Percentiles rank a stretch among this genome's conserved stretches.
These are phyloP conservation scores for Simplicillium sp. DNA, from an alignment of 2,329 filamentous ascomycete species.

Conservation along the genomic window DNA sequence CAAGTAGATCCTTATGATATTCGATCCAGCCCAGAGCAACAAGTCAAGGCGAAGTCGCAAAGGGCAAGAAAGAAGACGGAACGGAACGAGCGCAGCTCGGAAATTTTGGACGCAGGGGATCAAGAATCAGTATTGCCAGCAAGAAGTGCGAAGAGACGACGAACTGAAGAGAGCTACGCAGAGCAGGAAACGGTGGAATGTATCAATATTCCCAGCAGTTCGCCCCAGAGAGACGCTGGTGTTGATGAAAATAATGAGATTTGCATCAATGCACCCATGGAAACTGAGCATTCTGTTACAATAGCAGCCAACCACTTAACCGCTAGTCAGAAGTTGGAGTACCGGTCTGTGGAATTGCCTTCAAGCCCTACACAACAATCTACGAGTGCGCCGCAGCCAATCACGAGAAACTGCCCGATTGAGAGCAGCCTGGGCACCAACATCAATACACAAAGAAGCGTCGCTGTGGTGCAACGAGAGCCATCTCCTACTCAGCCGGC, in stretches of 20 bases:
- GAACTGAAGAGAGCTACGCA: background rate
- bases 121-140: background rate
- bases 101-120: background rate
- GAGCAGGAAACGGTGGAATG: background rate
- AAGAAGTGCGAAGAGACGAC: background rate
- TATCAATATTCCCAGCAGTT: constrained; percentile 17
- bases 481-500: background rate
- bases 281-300: constrained; percentile 19
- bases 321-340: constrained; percentile 26
- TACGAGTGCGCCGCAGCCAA: constrained; percentile 6
- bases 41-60: constrained; percentile 5
- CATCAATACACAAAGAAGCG: background rate
- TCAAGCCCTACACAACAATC: constrained; percentile 1
- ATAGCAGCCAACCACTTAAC: constrained; percentile 23
- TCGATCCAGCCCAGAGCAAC: constrained; percentile 28
- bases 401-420: background rate
- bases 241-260: background rate
- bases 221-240: constrained; percentile 2
- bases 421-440: background rate
- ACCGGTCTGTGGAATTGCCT: constrained; percentile 15
- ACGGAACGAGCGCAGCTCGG: background rate
- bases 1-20: constrained; percentile 32
- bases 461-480: background rate
- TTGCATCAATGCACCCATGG: constrained; percentile 10
- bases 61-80: constrained; percentile 2